Conservation (phyloP, 192 early-diverging fungal genomes). For the Coemansia sp. region DNA sequence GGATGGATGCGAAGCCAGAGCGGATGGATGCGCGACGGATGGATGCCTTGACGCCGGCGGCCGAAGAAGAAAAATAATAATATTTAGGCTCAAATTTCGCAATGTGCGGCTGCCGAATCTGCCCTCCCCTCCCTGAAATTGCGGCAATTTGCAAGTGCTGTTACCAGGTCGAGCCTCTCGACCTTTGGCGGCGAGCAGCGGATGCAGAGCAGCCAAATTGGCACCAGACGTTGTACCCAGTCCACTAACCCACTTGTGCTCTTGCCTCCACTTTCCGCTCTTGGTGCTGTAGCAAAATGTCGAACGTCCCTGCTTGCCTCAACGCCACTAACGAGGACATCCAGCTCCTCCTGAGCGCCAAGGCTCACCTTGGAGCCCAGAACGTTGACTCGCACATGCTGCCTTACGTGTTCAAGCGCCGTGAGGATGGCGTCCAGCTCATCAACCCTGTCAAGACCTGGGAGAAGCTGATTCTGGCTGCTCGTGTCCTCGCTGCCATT, state of each 20-base stretch:
- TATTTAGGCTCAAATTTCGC: too few species aligned
- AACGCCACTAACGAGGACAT: conserved; percentile 89
- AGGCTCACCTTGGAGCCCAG: conserved; percentile 98
- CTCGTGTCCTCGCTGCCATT: conserved; percentile 97
- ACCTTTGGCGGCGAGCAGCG: too few species aligned
- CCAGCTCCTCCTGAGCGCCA: conserved; percentile 91
- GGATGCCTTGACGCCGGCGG: conserved; percentile 13
- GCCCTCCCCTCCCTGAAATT: too few species aligned
- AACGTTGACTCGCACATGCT: conserved; percentile 94
- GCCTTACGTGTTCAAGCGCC: conserved; percentile 96
- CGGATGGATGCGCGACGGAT: conserved; percentile 5
- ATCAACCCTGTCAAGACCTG: conserved; percentile 99
- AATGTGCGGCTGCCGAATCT: too few species aligned
- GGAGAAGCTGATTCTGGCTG: conserved; percentile 99
- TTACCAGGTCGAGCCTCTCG: too few species aligned
- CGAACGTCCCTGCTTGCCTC: conserved; percentile 55
- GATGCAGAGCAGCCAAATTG: too few species aligned
- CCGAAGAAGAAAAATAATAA: too few species aligned
- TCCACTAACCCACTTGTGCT: too few species aligned
- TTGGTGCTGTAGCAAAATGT: conserved; percentile 45
- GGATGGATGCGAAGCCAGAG: background rate
- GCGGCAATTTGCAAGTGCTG: too few species aligned
- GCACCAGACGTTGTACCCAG: too few species aligned
- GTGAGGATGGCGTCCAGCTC: conserved; percentile 95
- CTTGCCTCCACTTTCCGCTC: background rate